These are phyloP conservation scores for Tylopilus balloui DNA, from an alignment of 768 basidiomycete species.

Conservation along the genomic window DNA sequence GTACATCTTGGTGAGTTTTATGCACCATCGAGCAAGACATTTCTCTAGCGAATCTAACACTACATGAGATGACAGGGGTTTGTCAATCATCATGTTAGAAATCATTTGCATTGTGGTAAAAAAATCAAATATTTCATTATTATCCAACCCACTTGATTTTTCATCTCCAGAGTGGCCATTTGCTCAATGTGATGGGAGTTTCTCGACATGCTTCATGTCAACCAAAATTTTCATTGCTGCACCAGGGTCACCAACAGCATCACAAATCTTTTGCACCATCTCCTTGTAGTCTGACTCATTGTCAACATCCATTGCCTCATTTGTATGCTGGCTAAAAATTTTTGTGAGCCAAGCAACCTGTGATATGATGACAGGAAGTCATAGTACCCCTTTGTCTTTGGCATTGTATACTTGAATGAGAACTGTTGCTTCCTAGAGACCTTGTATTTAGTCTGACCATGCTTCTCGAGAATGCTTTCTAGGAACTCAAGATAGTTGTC, in stretches of 20 bases:
- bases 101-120: background rate
- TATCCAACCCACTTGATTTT: background rate
- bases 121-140: background rate
- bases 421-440: background rate
- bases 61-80: background rate
- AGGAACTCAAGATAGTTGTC: conserved; percentile 2
- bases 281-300: conserved; percentile 9
- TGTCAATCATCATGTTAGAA: background rate
- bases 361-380: too few relatives aligned
- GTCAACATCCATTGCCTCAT: conserved; percentile 8
- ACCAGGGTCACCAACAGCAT: background rate
- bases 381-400: conserved; percentile 3
- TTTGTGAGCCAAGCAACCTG: background rate
- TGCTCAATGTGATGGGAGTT: background rate
- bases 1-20: background rate
- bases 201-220: conserved; percentile 2
- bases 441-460: background rate
- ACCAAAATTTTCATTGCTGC: conserved; percentile 3
- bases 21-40: background rate
- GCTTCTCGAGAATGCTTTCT: conserved; percentile 3
- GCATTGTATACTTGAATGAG: background rate
- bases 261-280: conserved; percentile 12
- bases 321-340: background rate
- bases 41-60: background rate
- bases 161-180: background rate